These are phyloP conservation scores for Diplodia sapinea DNA, from an alignment of 2,329 filamentous ascomycete species.

Conservation along the genomic window DNA sequence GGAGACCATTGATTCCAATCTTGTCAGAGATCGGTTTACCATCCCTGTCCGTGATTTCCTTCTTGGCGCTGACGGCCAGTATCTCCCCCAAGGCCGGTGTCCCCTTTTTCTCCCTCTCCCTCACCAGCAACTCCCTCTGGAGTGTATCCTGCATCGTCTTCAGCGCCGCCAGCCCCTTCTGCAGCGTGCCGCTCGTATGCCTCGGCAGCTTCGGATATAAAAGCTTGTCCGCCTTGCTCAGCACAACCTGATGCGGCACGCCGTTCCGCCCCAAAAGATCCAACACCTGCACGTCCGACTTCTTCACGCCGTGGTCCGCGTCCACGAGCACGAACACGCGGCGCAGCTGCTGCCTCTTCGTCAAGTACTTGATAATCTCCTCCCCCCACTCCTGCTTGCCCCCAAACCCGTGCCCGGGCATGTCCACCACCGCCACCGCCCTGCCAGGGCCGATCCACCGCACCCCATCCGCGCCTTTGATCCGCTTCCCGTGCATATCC, in stretches of 20 bases:
- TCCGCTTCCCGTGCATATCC: conserved; percentile 13
- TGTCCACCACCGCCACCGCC: conserved; percentile 66
- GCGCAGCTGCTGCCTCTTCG: conserved; percentile 65
- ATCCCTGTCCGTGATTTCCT: conserved; percentile 31
- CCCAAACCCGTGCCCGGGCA: conserved; percentile 72
- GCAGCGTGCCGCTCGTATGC: conserved; percentile 38
- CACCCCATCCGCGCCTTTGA: conserved; percentile 38
- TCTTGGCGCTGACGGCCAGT: conserved; percentile 63
- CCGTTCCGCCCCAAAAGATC: conserved; percentile 60
- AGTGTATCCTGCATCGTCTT: neutral
- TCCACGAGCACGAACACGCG: conserved; percentile 70
- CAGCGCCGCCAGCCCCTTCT: conserved; percentile 35
- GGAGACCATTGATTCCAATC: conserved; percentile 66
- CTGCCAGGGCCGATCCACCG: conserved; percentile 47
- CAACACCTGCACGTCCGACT: conserved; percentile 64
- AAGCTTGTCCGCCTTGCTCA: conserved; percentile 70
- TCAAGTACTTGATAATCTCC: conserved; percentile 72
- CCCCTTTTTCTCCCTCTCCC: conserved; percentile 35
- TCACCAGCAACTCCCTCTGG: conserved; percentile 36
- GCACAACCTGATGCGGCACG: conserved; percentile 67
- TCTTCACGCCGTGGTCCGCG: conserved; percentile 66
- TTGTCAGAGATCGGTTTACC: neutral
- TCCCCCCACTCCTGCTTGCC: conserved; percentile 67
- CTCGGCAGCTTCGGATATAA: conserved; percentile 44
- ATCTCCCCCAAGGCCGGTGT: conserved; percentile 62